Evolutionary conservation across 768 basidiomycete genomes (phyloP), one percentile per base, ranked within the genome.

Genomic region (Tephrocybe sp.): DNA sequence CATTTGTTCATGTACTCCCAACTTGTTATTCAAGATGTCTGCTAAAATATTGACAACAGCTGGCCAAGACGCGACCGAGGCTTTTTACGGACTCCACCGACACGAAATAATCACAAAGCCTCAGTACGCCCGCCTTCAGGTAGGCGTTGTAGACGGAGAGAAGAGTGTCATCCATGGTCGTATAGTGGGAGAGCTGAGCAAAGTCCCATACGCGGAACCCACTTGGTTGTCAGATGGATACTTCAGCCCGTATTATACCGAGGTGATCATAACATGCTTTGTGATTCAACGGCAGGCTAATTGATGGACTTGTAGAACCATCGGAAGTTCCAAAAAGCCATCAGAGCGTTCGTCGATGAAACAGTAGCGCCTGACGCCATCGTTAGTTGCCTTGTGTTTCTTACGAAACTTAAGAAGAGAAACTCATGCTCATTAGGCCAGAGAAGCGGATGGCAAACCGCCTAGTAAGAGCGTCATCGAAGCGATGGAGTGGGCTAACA

Each of bases 121-220:
- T 1, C 87, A 91, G 52, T 92, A 87, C 60, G 66, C 74, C 32
- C 84, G 90, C 15, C 77, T 95, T 13, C 80, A 84, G 56, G 81
- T 96, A 42, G 94, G 93, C 35, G 68, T 71, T 6, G 75, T 96
- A 39, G 74, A 82, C 51, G 91, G 84, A 50, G 80, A 90, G 70
- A 70, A 78, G 64, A 78, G 78, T 26, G 67, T 77, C 47, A 80
- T 94, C 39, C 66, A 78, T 43, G 69, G 76, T 19, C 78, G 75
- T 15, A 66, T 76, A n/a, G 62, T 69, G 3, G 92, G 92, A 13
- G 79, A 81, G 54, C 61, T 88, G 26, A 90, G 88, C 59, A 72
- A 76, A 51, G 88, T 98, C 1, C 95, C 96, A 0, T 96, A 94
- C 65, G 92, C 82, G 1, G 95, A 98, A 61, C 92, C 95, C 3